Evolutionary conservation across 768 basidiomycete species (phyloP).

Genomic region (Galerina sulciceps): DNA sequence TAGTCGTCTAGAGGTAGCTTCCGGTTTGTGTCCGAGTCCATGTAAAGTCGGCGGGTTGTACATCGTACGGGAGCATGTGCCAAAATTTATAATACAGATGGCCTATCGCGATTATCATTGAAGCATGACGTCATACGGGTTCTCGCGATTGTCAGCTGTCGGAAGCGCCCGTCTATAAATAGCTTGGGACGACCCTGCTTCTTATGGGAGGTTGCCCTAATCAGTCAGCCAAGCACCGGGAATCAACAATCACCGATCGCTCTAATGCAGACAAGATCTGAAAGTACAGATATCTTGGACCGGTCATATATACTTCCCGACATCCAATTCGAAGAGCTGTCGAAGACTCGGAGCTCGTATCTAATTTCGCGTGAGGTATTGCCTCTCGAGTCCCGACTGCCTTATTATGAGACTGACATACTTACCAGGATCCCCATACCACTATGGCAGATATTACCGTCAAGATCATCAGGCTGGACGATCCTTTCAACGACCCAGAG

Average conservation of each 20-base stretch:
- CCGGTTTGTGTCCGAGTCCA: not conserved
- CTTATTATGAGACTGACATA: not conserved
- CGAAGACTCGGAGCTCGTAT: too few species aligned
- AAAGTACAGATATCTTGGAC: too few species aligned
- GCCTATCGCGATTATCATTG: not conserved
- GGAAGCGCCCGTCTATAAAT: not conserved
- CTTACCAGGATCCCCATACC: not conserved
- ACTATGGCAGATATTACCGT: not conserved
- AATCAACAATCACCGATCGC: not conserved
- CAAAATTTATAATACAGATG: not conserved
- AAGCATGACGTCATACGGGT: too few species aligned
- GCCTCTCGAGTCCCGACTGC: not conserved
- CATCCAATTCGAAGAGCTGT: not conserved
- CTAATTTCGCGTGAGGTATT: not conserved
- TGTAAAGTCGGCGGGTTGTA: too few species aligned
- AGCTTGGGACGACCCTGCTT: not conserved
- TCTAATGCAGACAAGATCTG: too few species aligned
- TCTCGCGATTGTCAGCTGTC: not conserved
- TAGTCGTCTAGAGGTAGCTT: constrained; percentile 66
- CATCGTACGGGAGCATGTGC: too few species aligned
- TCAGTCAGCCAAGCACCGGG: not conserved
- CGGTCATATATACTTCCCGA: not conserved
- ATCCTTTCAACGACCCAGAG: not conserved
- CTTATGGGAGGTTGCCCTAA: not conserved
- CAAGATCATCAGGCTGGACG: not conserved